Evolutionary conservation across 192 early-diverging fungal species (phyloP).

Genomic region (Gryganskiella cystojenkinii): DNA sequence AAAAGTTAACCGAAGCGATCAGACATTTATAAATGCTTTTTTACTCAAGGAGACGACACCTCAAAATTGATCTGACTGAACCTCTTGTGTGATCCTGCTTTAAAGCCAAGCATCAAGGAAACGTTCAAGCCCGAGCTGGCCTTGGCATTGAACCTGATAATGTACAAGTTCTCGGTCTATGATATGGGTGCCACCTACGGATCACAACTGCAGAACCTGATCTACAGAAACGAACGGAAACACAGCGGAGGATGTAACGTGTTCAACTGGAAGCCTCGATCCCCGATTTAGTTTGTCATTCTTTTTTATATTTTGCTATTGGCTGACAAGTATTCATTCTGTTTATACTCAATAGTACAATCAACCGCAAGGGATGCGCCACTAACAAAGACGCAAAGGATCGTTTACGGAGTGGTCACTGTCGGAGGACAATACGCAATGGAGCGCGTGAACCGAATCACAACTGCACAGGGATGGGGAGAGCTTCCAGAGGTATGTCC

Average conservation of each 20-base stretch:
- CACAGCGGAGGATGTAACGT: constrained; percentile 69
- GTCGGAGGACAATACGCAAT: constrained; percentile 82
- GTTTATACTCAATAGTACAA: constrained; percentile 56
- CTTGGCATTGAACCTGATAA: constrained; percentile 69
- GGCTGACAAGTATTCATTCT: constrained; percentile 1
- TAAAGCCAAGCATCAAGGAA: constrained; percentile 67
- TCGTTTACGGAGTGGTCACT: constrained; percentile 67
- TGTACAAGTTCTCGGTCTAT: constrained; percentile 83
- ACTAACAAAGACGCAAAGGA: constrained; percentile 67
- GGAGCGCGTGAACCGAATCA: constrained; percentile 65
- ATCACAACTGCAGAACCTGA: constrained; percentile 84
- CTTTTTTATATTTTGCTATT: background rate
- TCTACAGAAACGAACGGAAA: constrained; percentile 75
- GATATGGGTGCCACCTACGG: constrained; percentile 84
- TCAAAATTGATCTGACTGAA: constrained; percentile 15
- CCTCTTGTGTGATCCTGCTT: background rate
- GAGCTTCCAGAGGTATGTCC: constrained; percentile 65
- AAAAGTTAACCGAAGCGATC: constrained; percentile 6
- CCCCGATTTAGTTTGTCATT: background rate
- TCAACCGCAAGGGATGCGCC: constrained; percentile 67
- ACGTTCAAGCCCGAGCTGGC: constrained; percentile 78
- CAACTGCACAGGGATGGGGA: constrained; percentile 79
- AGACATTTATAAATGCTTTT: background rate
- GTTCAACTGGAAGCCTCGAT: constrained; percentile 2
- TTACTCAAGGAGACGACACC: background rate